phyloP scores from a whole-genome alignment of 2,329 filamentous ascomycete genomes.

The Phialemonium atrogriseum region DNA sequence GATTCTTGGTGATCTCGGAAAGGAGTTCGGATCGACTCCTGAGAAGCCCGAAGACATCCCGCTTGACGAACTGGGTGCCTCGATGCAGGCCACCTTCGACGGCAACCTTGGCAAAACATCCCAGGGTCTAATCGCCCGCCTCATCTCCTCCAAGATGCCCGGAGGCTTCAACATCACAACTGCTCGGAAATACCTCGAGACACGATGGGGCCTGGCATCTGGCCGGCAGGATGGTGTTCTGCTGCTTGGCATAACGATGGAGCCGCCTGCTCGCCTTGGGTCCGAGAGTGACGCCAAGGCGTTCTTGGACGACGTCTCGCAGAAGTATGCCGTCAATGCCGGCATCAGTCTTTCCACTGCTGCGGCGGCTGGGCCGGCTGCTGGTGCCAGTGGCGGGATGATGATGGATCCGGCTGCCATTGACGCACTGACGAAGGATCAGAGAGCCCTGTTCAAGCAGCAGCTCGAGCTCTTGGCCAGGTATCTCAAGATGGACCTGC shows the following conservation, averaged over 20 bases:
- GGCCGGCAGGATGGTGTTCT: conserved; percentile 89
- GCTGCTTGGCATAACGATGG: conserved; percentile 83
- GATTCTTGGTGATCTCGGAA: conserved; percentile 93
- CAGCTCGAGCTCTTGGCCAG: conserved; percentile 91
- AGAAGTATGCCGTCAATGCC: conserved; percentile 79
- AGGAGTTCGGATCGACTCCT: conserved; percentile 95
- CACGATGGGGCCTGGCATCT: conserved; percentile 77
- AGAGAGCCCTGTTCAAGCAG: conserved; percentile 93
- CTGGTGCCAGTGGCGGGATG: conserved; percentile 72
- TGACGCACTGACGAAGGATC: conserved; percentile 94
- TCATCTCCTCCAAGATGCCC: conserved; percentile 99
- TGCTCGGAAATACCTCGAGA: conserved; percentile 90
- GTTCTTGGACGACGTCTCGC: conserved; percentile 79
- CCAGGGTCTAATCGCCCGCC: conserved; percentile 79
- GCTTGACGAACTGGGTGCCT: conserved; percentile 85
- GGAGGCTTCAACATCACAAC: conserved; percentile 98
- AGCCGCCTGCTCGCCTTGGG: conserved; percentile 79
- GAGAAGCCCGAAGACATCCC: conserved; percentile 98
- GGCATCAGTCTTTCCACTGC: conserved; percentile 78
- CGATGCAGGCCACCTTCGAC: conserved; percentile 98
- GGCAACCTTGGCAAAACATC: conserved; percentile 97
- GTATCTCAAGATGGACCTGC: conserved; percentile 94
- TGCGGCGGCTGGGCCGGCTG: conserved; percentile 64
- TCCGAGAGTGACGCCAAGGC: conserved; percentile 87
- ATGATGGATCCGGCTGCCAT: conserved; percentile 99